A percentile compares a stretch with the other conserved stretches of the same genome.
Conservation (phyloP, 2,329 filamentous ascomycete species). For the Penicillium aurantiogriseum region DNA sequence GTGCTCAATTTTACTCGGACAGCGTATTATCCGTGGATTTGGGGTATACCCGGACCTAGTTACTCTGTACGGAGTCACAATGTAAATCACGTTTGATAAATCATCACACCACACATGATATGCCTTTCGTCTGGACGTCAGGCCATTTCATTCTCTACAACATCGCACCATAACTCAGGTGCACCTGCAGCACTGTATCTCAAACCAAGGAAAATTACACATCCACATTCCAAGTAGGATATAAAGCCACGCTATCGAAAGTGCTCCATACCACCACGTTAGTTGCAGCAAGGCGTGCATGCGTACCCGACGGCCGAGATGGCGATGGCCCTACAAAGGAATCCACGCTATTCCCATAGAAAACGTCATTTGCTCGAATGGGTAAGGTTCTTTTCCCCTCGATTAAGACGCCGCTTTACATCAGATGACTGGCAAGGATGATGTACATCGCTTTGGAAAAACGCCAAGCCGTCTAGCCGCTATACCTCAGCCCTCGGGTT, state of each 20-base stretch:
- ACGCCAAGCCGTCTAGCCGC: slow-evolving; percentile 9
- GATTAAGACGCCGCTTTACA: background rate
- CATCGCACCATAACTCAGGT: background rate
- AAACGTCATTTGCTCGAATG: background rate
- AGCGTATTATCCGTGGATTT: background rate
- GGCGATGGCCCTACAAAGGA: slow-evolving; percentile 13
- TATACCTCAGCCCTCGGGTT: background rate
- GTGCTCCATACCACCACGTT: background rate
- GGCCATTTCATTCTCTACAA: background rate
- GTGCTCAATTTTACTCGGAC: background rate
- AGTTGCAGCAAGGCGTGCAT: slow-evolving; percentile 14
- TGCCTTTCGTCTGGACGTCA: background rate
- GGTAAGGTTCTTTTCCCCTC: background rate
- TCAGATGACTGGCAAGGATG: slow-evolving; percentile 15
- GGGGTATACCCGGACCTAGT: background rate
- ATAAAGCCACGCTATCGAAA: background rate
- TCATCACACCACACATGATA: background rate
- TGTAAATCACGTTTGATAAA: background rate
- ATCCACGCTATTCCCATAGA: background rate
- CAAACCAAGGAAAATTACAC: background rate
- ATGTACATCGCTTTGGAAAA: background rate
- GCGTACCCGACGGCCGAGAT: slow-evolving; percentile 22
- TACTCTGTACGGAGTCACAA: no score
- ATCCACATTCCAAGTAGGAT: background rate
- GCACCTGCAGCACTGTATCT: background rate